Evolutionary conservation across 2,329 filamentous ascomycete genomes (phyloP), one percentile per base, ranked within the genome.

Genomic region (Cadophora luteo-olivacea): DNA sequence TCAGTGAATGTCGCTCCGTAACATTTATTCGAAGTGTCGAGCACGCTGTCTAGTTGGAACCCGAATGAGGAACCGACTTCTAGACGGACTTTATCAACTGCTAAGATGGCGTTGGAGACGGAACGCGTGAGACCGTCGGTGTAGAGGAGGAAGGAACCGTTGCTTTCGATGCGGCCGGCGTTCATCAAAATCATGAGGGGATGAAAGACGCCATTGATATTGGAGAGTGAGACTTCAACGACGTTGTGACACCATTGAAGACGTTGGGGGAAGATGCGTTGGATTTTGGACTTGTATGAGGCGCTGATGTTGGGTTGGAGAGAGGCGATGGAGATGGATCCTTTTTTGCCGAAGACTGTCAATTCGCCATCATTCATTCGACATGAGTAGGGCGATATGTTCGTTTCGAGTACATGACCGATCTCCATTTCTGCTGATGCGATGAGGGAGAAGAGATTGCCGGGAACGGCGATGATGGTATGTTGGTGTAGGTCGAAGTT

Each of bases 201-300:
- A 58, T 71, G 69, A 36, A 71, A 71, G n/a, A 69, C 69, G 8
- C 69, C 69, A n/a, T 71, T 71, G 32, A 71, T 67, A 29, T 71
- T 71, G 5, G 62, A 66, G 19, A 71, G 58, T 25, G 48, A 71
- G 54, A 69, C 69, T 25, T 71, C 68, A 4, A 71, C 24, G 22
- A 71, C 49, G 29, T 68, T 69, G 38, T 32, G 33, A 51, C 69
- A 64, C 69, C 69, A 71, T 41, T 51, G 52, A 8, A 71, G 58
- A 14, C 65, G 38, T 48, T 65, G 52, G 0, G 68, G 58, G 14
- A 71, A 71, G 2, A 71, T 69, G 3, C 25, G 16, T 12, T 63
- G 55, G 14, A 66, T 51, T 32, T 54, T 33, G 2, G 63, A 16
- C 22, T 33, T 61, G 38, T 32, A 61, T 6, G 33, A 14, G 4